Evolutionary conservation across 768 basidiomycete species (phyloP), one percentile per base, ranked within the genome.

Genomic region (Pulveroboletus sp.): DNA sequence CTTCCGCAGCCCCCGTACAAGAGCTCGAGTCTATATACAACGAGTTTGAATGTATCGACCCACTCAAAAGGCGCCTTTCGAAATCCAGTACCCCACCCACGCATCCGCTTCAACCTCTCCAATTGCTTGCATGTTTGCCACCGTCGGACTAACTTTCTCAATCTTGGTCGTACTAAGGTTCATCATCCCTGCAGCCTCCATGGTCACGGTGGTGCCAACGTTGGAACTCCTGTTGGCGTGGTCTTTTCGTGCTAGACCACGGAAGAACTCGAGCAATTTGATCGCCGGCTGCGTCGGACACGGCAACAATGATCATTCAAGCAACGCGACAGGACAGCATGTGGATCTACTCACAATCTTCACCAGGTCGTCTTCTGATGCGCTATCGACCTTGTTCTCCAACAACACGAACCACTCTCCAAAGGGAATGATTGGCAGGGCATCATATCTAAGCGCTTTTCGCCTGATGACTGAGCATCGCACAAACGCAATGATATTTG

Each of bases 231-330:
- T 49, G 5, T 40, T 24, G 7, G 49, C 48, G 5, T 50, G 16
- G 37, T 69, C 62, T 7, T 54, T 58, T 0, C 40, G 36, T 2
- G 60, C 46, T 43, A 66, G 42, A 17, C 17, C 31, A 6, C 63
- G 67, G 56, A 68, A 65, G 45, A 65, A 70, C 33, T 63, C 62
- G 16, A 71, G 53, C 1, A 71, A 38, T 40, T 72, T 69, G 39
- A 69, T 59, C 1, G 60, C 69, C 17, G 71, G 71, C 69, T 69
- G 33, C 2, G 16, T 56, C 5, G 6, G 7, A 11, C 7, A 6
- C 16, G 23, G 50, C 6, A 44, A 31, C 20, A 2, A 23, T 27
- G 1, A 19, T 21, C 21, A 23, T 27, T 19, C n/a, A 32, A 5
- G 27, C 25, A 14, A 23, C 3, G 5, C 8, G 6, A 33, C 4